Percentiles rank a stretch among this genome's conserved stretches.
phyloP scores from a whole-genome alignment of 2,329 filamentous ascomycete species.

The Fusarium sp. region DNA sequence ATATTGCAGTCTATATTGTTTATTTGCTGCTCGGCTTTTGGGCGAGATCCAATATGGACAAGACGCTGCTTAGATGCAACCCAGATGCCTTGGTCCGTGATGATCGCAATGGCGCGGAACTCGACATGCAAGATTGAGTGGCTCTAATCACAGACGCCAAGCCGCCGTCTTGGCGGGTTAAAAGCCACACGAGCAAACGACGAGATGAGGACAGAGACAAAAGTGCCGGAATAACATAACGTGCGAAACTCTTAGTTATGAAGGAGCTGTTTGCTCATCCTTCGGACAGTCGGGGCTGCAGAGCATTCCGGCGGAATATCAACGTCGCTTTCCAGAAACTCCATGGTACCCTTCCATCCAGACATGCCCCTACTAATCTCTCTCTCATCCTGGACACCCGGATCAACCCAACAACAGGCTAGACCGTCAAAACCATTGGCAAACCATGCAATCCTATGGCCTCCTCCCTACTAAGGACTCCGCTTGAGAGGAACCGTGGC shows the following conservation, averaged over 20 bases:
- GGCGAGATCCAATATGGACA: neutral
- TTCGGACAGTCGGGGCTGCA: constrained; percentile 1
- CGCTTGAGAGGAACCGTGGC: constrained; percentile 39
- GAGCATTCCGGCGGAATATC: no score
- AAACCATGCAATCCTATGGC: neutral
- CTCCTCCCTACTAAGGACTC: constrained; percentile 17
- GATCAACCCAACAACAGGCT: neutral
- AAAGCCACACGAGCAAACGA: constrained; percentile 1
- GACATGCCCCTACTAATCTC: constrained; percentile 8
- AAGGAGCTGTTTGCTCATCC: neutral
- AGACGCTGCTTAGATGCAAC: constrained; percentile 9
- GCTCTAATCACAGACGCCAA: constrained; percentile 10
- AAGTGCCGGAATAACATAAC: neutral
- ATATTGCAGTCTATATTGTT: neutral
- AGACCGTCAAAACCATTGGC: neutral
- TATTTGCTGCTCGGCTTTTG: neutral
- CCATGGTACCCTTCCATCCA: constrained; percentile 13
- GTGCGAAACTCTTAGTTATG: neutral
- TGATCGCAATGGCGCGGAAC: constrained; percentile 34
- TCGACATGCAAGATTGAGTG: constrained; percentile 44
- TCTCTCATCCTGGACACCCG: constrained; percentile 17
- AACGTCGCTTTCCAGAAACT: no score
- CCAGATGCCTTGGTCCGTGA: constrained; percentile 17
- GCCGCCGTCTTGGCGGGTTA: constrained; percentile 20
- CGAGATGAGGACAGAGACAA: neutral